Conservation (phyloP, 768 basidiomycete species). For the Pisolithus marmoratus region DNA sequence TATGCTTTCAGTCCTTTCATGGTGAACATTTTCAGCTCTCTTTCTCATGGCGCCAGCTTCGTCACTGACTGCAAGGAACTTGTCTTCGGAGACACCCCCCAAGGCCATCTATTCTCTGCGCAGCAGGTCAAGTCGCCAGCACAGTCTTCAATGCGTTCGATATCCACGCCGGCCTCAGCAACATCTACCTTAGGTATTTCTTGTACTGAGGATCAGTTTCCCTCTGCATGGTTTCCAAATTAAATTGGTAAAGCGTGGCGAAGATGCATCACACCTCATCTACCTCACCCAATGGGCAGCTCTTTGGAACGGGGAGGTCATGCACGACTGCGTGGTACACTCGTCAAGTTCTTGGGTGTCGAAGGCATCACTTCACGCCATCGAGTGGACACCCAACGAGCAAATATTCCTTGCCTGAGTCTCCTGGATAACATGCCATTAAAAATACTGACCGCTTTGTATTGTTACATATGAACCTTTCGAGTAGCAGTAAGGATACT, state of each 20-base stretch:
- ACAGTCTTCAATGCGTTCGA: slow-evolving; percentile 22
- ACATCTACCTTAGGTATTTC: slow-evolving; percentile 26
- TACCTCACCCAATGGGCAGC: too few relatives aligned
- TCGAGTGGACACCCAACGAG: too few relatives aligned
- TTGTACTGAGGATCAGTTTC: slow-evolving; percentile 28
- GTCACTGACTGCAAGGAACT: slow-evolving; percentile 13
- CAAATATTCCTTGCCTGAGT: too few relatives aligned
- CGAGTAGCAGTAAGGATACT: too few relatives aligned
- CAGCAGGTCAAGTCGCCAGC: slow-evolving; percentile 26
- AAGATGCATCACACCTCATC: slow-evolving; percentile 18
- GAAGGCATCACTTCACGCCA: too few relatives aligned
- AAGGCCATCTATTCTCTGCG: slow-evolving; percentile 22
- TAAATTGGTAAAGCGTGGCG: slow-evolving; percentile 18
- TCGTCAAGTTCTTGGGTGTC: too few relatives aligned
- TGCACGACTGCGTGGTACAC: too few relatives aligned
- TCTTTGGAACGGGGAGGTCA: too few relatives aligned
- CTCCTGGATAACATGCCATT: too few relatives aligned
- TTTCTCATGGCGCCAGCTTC: slow-evolving; percentile 14
- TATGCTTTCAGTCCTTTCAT: slow-evolving; percentile 24
- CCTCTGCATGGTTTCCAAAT: slow-evolving; percentile 21
- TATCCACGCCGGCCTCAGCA: slow-evolving; percentile 25
- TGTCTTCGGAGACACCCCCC: slow-evolving; percentile 26
- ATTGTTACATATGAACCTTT: too few relatives aligned
- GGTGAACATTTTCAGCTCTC: slow-evolving; percentile 15
- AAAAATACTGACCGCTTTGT: too few relatives aligned